phyloP scores from a whole-genome alignment of 805 yeast species.

The Kodamaea hsintzibuensis region DNA sequence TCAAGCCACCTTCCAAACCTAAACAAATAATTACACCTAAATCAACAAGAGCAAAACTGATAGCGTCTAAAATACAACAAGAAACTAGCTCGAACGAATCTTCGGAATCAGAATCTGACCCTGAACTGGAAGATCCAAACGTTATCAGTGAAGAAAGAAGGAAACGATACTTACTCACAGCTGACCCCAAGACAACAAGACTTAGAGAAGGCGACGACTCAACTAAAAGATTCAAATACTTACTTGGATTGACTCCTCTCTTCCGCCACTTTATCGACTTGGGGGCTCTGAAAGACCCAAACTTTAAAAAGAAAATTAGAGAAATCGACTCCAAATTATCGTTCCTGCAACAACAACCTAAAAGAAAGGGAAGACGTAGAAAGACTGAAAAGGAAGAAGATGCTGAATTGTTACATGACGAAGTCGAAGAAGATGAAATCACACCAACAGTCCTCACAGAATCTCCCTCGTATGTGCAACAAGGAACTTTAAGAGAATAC shows the following conservation, averaged over 20 bases:
- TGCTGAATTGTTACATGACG: slow-evolving; percentile 84
- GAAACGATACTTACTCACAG: slow-evolving; percentile 48
- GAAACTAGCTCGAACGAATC: neutral
- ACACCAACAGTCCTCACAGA: slow-evolving; percentile 71
- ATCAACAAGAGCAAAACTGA: neutral
- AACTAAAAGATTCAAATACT: slow-evolving; percentile 74
- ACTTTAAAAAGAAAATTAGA: slow-evolving; percentile 59
- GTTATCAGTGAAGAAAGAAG: slow-evolving; percentile 16
- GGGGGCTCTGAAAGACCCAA: slow-evolving; percentile 75
- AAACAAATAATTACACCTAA: too few species aligned
- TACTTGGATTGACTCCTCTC: slow-evolving; percentile 78
- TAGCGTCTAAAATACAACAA: neutral
- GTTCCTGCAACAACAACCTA: slow-evolving; percentile 28
- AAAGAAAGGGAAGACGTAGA: slow-evolving; percentile 54
- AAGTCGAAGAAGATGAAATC: slow-evolving; percentile 57
- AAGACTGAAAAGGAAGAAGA: slow-evolving; percentile 96
- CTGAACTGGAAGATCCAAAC: neutral
- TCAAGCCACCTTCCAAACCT: neutral
- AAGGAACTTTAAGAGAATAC: slow-evolving; percentile 81
- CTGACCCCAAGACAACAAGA: slow-evolving; percentile 60
- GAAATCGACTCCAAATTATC: slow-evolving; percentile 54
- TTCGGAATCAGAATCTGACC: neutral
- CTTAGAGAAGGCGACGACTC: slow-evolving; percentile 59
- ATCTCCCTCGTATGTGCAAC: slow-evolving; percentile 71
- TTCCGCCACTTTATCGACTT: slow-evolving; percentile 86